A percentile compares a stretch with the other conserved stretches of the same genome.
These are phyloP conservation scores for Dactylellina drechsleri DNA, from an alignment of 2,329 filamentous ascomycete species.

Conservation along the genomic window DNA sequence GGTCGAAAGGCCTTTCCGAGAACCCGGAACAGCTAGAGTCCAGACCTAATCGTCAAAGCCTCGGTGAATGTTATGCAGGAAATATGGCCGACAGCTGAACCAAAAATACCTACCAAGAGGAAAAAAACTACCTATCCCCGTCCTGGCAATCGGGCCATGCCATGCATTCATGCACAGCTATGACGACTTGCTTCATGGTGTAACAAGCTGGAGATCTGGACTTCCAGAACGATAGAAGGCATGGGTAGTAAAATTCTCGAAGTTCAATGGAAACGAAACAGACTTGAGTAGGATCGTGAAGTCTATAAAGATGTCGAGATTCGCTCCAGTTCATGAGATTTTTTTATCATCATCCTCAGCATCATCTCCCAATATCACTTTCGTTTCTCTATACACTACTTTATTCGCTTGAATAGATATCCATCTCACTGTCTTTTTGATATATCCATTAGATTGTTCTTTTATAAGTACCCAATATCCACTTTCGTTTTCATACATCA, in stretches of 20 bases:
- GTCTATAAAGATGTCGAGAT: constrained; percentile 23
- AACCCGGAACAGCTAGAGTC: constrained; percentile 1
- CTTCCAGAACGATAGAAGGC: constrained; percentile 5
- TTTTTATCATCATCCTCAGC: constrained; percentile 20
- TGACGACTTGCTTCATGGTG: neutral
- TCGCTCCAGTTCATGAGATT: constrained; percentile 1
- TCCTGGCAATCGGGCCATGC: constrained; percentile 1
- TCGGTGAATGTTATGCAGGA: neutral
- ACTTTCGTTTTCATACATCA: neutral
- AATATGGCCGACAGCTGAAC: constrained; percentile 9
- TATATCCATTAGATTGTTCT: neutral
- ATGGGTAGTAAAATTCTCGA: constrained; percentile 2
- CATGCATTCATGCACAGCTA: constrained; percentile 10
- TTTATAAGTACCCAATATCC: neutral
- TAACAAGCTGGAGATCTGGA: constrained; percentile 1
- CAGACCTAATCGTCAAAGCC: constrained; percentile 5
- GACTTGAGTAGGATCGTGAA: neutral
- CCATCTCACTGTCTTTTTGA: neutral
- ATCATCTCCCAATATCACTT: constrained; percentile 4
- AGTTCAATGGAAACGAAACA: neutral
- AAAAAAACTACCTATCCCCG: constrained; percentile 10
- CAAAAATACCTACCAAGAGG: constrained; percentile 9
- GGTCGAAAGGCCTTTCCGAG: constrained; percentile 8
- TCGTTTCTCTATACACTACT: neutral
- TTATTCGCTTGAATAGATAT: neutral